These are phyloP conservation scores for Euphorbia corollata DNA, from an alignment of 441 rosid species.

Conservation along the genomic window DNA sequence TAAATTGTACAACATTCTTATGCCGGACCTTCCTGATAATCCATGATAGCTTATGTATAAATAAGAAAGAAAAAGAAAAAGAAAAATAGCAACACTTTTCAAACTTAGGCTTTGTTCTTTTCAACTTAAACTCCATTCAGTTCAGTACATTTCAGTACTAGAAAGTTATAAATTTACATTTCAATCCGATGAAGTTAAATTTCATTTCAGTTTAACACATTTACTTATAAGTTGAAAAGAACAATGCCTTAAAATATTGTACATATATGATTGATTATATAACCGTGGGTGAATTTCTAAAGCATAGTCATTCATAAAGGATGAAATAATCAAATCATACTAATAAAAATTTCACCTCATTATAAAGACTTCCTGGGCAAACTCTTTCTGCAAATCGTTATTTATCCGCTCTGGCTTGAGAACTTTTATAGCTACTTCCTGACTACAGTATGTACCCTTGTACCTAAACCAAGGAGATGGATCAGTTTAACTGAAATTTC, in stretches of 20 bases:
- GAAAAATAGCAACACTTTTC: background rate
- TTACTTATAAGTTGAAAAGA: too few species aligned
- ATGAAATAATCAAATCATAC: background rate
- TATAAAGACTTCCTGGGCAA: slow-evolving; percentile 90
- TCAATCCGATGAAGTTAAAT: too few species aligned
- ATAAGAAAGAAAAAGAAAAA: slow-evolving; percentile 7
- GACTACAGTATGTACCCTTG: slow-evolving; percentile 82
- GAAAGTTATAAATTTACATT: too few species aligned
- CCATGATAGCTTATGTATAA: slow-evolving; percentile 11
- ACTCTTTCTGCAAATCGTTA: slow-evolving; percentile 66
- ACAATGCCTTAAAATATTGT: background rate
- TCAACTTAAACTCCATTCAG: too few species aligned
- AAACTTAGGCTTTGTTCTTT: background rate
- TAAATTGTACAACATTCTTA: slow-evolving; percentile 92
- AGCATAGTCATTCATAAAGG: background rate
- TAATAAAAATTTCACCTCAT: slow-evolving; percentile 50
- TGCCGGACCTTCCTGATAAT: slow-evolving; percentile 82
- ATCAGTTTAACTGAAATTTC: slow-evolving; percentile 15
- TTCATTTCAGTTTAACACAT: too few species aligned
- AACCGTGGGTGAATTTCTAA: background rate
- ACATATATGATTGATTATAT: background rate
- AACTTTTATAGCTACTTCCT: slow-evolving; percentile 89
- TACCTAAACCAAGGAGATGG: slow-evolving; percentile 39
- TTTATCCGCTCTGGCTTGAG: slow-evolving; percentile 72
- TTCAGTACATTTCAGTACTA: too few species aligned